Evolutionary conservation across 179 eudicot species (phyloP).

Genomic region (Carnegiea gigantea): DNA sequence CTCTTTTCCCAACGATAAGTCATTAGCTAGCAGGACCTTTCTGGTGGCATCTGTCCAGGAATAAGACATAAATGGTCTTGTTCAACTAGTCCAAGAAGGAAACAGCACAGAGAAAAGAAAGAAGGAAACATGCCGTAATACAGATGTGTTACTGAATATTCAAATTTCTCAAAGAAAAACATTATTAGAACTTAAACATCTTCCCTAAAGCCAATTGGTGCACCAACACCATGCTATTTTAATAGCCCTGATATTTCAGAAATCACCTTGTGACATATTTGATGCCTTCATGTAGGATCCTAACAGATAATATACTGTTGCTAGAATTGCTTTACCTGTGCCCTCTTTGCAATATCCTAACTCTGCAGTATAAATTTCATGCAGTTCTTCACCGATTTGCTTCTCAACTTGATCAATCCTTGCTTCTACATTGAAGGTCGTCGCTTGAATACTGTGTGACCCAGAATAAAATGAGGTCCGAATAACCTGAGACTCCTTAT

Average conservation of each 20-base stretch:
- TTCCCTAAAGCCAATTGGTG: neutral
- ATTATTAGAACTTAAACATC: constrained; percentile 12
- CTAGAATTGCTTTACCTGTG: constrained; percentile 9
- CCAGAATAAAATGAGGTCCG: constrained; percentile 11
- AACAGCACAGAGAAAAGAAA: constrained; percentile 2
- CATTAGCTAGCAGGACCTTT: constrained; percentile 10
- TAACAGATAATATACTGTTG: neutral
- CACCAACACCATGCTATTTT: neutral
- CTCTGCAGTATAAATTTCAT: constrained; percentile 7
- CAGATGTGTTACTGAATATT: neutral
- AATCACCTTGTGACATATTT: neutral
- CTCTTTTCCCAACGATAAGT: constrained; percentile 18
- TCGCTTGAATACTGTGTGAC: neutral
- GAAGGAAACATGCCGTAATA: constrained; percentile 8
- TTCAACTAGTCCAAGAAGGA: constrained; percentile 14
- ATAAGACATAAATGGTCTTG: constrained; percentile 14
- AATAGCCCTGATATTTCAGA: neutral
- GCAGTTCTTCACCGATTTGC: constrained; percentile 15
- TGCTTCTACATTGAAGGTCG: constrained; percentile 18
- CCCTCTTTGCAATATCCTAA: neutral
- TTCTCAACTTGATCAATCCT: constrained; percentile 16
- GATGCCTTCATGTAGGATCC: neutral
- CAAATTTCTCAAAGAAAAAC: neutral
- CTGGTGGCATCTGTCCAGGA: constrained; percentile 30
- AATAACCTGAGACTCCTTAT: constrained; percentile 4